Percentiles rank a stretch among this genome's conserved stretches.
phyloP scores from a whole-genome alignment of 2,329 filamentous ascomycete genomes.

The Escovopsis weberi region DNA sequence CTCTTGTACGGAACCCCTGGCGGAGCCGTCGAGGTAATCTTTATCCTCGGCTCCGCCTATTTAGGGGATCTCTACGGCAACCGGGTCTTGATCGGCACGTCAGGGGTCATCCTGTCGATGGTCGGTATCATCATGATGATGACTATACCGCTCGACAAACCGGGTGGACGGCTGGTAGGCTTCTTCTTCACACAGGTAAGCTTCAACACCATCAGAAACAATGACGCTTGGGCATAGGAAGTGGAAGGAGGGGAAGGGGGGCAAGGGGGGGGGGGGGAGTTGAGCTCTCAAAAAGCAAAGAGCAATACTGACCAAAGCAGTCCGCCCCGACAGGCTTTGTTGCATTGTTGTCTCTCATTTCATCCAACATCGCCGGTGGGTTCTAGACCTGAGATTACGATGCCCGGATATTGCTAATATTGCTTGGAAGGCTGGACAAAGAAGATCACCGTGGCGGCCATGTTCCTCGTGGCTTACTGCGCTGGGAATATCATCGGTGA shows the following conservation, averaged over 20 bases:
- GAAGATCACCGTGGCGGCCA: conserved; percentile 35
- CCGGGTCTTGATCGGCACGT: conserved; percentile 5
- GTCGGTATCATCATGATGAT: conserved; percentile 19
- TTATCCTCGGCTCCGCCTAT: conserved; percentile 35
- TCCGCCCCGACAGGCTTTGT: conserved; percentile 6
- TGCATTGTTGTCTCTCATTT: conserved; percentile 26
- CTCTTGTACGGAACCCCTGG: conserved; percentile 51
- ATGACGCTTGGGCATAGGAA: too few species aligned
- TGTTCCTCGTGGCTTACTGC: conserved; percentile 34
- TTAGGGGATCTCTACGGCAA: conserved; percentile 6
- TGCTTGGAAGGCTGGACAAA: conserved; percentile 30
- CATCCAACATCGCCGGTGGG: conserved; percentile 21
- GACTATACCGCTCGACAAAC: conserved; percentile 25
- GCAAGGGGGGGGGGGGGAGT: too few species aligned
- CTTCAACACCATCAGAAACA: conserved; percentile 24
- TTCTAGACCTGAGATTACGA: not conserved
- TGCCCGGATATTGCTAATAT: too few species aligned
- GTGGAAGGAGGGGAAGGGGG: too few species aligned
- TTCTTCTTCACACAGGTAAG: conserved; percentile 38
- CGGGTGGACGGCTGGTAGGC: conserved; percentile 36
- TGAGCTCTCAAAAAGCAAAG: too few species aligned
- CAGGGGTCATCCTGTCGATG: conserved; percentile 12
- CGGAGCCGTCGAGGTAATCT: conserved; percentile 49
- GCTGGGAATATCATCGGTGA: conserved; percentile 41
- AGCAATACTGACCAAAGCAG: not conserved